Percentiles rank a stretch among this genome's conserved stretches.
Conservation (phyloP, 106 monocot genomes). For the Allium fistulosum region DNA sequence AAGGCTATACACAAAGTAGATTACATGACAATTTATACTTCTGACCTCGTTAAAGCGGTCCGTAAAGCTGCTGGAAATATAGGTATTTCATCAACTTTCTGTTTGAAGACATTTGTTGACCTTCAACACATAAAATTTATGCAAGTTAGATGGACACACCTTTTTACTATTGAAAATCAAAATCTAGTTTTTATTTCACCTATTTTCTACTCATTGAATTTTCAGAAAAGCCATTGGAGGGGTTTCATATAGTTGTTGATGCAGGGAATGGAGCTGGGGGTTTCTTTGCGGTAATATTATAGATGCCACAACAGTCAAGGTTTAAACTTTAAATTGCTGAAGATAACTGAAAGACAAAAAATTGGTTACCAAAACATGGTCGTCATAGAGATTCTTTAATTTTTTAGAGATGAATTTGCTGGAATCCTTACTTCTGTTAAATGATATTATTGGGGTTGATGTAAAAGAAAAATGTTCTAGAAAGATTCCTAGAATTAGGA, state of each 20-base stretch:
- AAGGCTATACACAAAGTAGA: slow-evolving; percentile 38
- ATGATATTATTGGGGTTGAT: no score
- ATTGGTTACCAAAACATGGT: no score
- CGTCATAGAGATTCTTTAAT: no score
- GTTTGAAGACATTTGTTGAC: no score
- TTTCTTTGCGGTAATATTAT: slow-evolving; percentile 78
- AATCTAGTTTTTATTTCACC: neutral
- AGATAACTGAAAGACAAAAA: no score
- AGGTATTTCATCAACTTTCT: slow-evolving; percentile 34
- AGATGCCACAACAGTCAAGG: no score
- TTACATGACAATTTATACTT: slow-evolving; percentile 82
- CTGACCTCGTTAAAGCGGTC: slow-evolving; percentile 77
- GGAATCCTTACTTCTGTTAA: no score
- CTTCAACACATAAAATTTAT: neutral
- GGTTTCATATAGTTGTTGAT: slow-evolving; percentile 94
- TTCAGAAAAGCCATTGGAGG: slow-evolving; percentile 90
- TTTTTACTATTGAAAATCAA: no score
- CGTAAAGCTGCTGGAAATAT: slow-evolving; percentile 82
- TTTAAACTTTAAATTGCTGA: no score
- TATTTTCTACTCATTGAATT: neutral
- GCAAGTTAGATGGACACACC: neutral
- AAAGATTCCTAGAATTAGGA: no score
- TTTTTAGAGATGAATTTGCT: no score
- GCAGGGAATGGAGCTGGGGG: slow-evolving; percentile 99
- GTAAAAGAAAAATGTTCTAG: no score